These are phyloP conservation scores for Metroxylon sagu DNA, from an alignment of 176 grass and related monocot species.

Conservation along the genomic window DNA sequence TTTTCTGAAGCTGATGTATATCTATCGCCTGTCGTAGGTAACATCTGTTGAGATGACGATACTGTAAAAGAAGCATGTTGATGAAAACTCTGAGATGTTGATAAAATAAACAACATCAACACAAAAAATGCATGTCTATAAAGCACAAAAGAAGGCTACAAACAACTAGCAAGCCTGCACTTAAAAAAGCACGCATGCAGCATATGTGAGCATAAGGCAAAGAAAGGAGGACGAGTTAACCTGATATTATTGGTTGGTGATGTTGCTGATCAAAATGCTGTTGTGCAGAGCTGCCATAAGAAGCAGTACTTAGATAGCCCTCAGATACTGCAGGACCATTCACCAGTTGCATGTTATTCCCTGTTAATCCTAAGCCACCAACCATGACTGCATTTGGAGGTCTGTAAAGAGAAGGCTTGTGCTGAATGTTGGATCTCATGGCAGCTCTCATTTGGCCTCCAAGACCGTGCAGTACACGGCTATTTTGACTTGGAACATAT, in stretches of 20 bases:
- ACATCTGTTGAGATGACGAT: slow-evolving; percentile 25
- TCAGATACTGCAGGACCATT: slow-evolving; percentile 52
- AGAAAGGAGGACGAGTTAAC: slow-evolving; percentile 37
- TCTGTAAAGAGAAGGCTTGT: slow-evolving; percentile 60
- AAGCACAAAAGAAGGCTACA: no score
- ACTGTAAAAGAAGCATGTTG: slow-evolving; percentile 22
- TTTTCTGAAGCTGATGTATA: slow-evolving; percentile 42
- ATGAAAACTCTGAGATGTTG: no score
- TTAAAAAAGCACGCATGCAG: no score
- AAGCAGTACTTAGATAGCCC: slow-evolving; percentile 49
- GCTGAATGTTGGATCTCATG: slow-evolving; percentile 59
- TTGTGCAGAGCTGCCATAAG: slow-evolving; percentile 64
- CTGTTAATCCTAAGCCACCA: slow-evolving; percentile 64
- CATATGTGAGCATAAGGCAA: no score
- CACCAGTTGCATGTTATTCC: slow-evolving; percentile 51
- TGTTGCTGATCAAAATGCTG: slow-evolving; percentile 68
- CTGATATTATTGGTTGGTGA: slow-evolving; percentile 57
- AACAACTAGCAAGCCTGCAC: no score
- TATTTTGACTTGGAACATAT: slow-evolving; percentile 54
- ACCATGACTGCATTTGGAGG: slow-evolving; percentile 64
- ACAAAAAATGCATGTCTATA: no score
- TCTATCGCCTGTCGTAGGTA: slow-evolving; percentile 18
- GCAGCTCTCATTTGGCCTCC: slow-evolving; percentile 45
- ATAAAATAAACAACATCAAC: not conserved
- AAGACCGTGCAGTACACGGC: slow-evolving; percentile 46